These are phyloP conservation scores for Talaromyces sp. DNA, from an alignment of 2,329 filamentous ascomycete species.

Conservation along the genomic window DNA sequence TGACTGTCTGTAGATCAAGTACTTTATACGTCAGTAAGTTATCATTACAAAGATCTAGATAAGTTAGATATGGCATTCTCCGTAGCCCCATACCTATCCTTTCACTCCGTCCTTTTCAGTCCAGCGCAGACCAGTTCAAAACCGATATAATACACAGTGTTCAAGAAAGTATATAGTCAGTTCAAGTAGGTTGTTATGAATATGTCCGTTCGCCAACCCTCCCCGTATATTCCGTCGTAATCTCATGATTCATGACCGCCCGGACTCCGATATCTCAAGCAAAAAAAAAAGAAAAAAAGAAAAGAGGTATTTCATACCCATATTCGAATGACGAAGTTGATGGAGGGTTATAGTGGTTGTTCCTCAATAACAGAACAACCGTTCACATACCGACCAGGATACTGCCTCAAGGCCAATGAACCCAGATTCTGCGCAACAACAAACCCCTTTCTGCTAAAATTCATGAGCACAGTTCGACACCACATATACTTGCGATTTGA, in stretches of 20 bases:
- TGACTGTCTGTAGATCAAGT: too few species aligned
- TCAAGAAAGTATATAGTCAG: neutral
- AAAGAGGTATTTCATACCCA: too few species aligned
- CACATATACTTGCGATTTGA: constrained; percentile 13
- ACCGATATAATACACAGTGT: neutral
- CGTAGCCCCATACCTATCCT: neutral
- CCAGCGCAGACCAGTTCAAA: neutral
- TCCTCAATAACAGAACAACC: neutral
- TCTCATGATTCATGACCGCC: neutral
- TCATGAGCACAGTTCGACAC: constrained; percentile 14
- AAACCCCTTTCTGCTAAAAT: constrained; percentile 14
- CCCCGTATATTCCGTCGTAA: neutral
- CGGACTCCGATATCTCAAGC: neutral
- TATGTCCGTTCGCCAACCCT: neutral
- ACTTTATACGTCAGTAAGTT: too few species aligned
- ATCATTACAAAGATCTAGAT: neutral
- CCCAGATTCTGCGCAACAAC: constrained; percentile 13
- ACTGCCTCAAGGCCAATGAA: constrained; percentile 6
- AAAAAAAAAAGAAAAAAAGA: too few species aligned
- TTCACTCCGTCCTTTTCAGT: neutral
- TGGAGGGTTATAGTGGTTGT: neutral
- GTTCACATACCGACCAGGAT: constrained; percentile 12
- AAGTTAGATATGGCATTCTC: neutral
- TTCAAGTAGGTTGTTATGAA: too few species aligned
- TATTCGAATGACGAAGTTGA: too few species aligned